phyloP scores from a whole-genome alignment of 495 filamentous ascomycete genomes.

The Platismatia glauca region DNA sequence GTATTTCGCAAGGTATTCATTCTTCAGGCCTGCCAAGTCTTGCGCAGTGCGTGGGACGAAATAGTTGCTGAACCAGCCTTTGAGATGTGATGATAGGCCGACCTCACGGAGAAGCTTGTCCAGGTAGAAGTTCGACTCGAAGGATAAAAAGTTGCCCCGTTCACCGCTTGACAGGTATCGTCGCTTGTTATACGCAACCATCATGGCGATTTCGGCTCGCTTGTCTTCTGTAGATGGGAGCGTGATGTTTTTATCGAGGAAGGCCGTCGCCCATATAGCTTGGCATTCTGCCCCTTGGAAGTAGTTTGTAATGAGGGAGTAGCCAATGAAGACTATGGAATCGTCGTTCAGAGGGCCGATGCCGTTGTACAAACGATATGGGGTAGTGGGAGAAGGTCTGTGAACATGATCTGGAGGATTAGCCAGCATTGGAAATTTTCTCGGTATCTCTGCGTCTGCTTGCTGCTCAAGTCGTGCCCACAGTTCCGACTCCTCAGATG shows the following conservation, averaged over 20 bases:
- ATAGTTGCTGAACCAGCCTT: not conserved
- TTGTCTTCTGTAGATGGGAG: constrained; percentile 26
- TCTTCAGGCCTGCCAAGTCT: constrained; percentile 2
- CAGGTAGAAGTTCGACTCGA: constrained; percentile 30
- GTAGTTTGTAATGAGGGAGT: constrained; percentile 28
- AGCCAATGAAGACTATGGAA: constrained; percentile 35
- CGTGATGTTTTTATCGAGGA: constrained; percentile 30
- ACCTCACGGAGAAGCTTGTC: constrained; percentile 29
- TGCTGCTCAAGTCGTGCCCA: constrained; percentile 28
- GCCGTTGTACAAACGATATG: constrained; percentile 33
- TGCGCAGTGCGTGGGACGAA: constrained; percentile 2
- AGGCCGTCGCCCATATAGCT: constrained; percentile 37
- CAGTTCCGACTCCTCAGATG: constrained; percentile 17
- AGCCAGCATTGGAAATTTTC: constrained; percentile 31
- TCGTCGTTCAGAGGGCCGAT: constrained; percentile 32
- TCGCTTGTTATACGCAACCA: constrained; percentile 29
- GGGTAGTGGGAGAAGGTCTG: constrained; percentile 24
- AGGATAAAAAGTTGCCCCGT: constrained; percentile 31
- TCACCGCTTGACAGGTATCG: constrained; percentile 33
- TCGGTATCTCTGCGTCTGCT: constrained; percentile 31
- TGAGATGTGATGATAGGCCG: constrained; percentile 27
- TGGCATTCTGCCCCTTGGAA: constrained; percentile 37
- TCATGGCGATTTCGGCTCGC: constrained; percentile 30
- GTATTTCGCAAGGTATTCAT: constrained; percentile 8
- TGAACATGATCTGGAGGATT: constrained; percentile 28